Base-by-base conservation (phyloP, 75 land plant genomes). In the Pinus taeda region DNA sequence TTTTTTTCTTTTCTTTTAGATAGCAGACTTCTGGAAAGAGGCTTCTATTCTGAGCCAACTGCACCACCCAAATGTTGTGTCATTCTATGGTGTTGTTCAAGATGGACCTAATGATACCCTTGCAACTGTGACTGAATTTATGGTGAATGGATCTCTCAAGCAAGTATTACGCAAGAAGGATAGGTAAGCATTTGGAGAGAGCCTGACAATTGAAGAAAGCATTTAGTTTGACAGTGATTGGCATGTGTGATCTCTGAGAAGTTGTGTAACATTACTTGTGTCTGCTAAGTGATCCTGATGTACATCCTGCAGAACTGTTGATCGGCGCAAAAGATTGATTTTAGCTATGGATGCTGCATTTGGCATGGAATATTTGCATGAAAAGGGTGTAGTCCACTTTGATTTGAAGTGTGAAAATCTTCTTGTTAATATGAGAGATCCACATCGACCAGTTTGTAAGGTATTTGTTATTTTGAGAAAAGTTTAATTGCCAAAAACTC, bases 21-120 rank as follows among this genome's bases (percentile, higher is more conserved):
- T 91, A 75, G 87, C 92, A 15, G 97, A 95, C 79, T 95, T 95
- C 78, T 95, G 98, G 98, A 95, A 91, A 77, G 98, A 95, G 78
- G 98, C 98, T 80, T 79, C 84, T 81, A 85, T 83, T 57, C 79
- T 95, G 75, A 84, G 98, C 78, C 88, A 91, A 21, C 70, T 95
- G 78, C 98, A 95, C 73, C 98, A 95, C 88, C 98, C 98, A 49
- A 95, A 95, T 88, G 94, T 95, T 80, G 97, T 95, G 75, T 93
- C 98, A 57, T 95, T 95, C 76, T 95, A 95, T 85, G 98, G 98
- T 29, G 93, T 95, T 21, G 98, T 95, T 37, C 92, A 90, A 80
- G 98, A 95, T 93, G 98, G 98, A 33, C 98, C 98, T 85, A 97
- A 88, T 77, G 94, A 90, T n/a, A 86, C 92, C 66, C 73, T 95